phyloP scores from a whole-genome alignment of 2,329 filamentous ascomycete species.

The Penicillium sp. region DNA sequence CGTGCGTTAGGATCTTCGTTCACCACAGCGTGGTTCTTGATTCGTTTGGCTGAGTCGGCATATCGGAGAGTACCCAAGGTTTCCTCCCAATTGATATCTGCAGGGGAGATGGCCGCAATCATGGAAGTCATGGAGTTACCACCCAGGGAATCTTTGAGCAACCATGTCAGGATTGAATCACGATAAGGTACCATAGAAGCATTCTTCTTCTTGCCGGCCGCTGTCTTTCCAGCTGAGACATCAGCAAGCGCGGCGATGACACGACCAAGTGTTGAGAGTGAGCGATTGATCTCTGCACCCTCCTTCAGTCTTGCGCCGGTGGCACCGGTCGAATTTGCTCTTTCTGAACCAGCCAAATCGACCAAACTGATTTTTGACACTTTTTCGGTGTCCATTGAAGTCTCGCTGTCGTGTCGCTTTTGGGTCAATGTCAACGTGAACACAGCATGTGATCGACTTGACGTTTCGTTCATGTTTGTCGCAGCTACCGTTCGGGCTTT shows the following conservation, averaged over 20 bases:
- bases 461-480: constrained; percentile 99
- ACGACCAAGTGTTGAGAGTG: constrained; percentile 90
- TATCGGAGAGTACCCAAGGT: constrained; percentile 94
- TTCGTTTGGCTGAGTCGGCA: constrained; percentile 95
- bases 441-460: constrained; percentile 95
- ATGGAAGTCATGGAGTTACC: constrained; percentile 99
- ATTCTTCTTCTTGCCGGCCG: constrained; percentile 75
- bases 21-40: constrained; percentile 99
- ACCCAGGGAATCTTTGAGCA: constrained; percentile 93
- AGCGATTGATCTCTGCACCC: constrained; percentile 97
- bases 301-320: constrained; percentile 95
- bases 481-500: constrained; percentile 97
- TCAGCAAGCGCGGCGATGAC: constrained; percentile 96
- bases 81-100: constrained; percentile 98
- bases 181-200: constrained; percentile 86
- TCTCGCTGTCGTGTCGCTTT: constrained; percentile 86
- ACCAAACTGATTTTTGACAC: constrained; percentile 97
- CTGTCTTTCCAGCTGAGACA: constrained; percentile 65
- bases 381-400: constrained; percentile 96
- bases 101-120: constrained; percentile 98
- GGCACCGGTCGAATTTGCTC: constrained; percentile 94
- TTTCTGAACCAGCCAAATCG: constrained; percentile 94
- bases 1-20: constrained; percentile 98
- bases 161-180: constrained; percentile 94
- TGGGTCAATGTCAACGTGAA: constrained; percentile 96